These are phyloP conservation scores for Chrysopogon serrulatus DNA, from an alignment of 176 grass and related monocot genomes.

Conservation along the genomic window DNA sequence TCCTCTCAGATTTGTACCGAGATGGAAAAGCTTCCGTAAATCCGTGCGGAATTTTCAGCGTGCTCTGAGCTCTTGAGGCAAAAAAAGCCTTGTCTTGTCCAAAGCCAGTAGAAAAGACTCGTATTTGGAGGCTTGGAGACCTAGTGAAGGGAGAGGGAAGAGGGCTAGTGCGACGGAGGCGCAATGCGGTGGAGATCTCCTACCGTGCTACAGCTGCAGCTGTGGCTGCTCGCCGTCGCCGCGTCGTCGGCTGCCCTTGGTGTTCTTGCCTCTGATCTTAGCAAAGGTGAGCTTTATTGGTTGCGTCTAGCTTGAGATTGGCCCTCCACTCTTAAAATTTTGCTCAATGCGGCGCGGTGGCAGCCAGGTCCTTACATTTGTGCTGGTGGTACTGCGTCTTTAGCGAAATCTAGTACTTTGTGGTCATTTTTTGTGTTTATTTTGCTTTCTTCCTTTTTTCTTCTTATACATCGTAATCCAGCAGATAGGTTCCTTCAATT, in stretches of 20 bases:
- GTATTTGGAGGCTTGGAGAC: background rate
- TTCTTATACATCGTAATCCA: background rate
- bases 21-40: background rate
- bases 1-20: background rate
- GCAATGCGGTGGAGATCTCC: constrained; percentile 43
- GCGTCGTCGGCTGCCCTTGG: constrained; percentile 23
- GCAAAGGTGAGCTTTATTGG: constrained; percentile 44
- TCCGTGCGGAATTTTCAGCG: background rate
- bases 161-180: background rate
- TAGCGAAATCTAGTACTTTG: background rate
- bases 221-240: constrained; percentile 47
- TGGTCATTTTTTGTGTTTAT: background rate
- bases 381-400: background rate
- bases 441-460: background rate
- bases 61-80: background rate
- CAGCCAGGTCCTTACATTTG: background rate
- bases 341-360: constrained; percentile 13
- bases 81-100: constrained; percentile 9
- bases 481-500: background rate
- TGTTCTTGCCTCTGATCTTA: constrained; percentile 31
- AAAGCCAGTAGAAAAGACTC: constrained; percentile 11
- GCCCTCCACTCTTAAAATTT: constrained; percentile 4
- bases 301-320: background rate
- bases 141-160: background rate
- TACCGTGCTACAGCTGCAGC: constrained; percentile 17